Evolutionary conservation across 805 yeast species (phyloP).

Genomic region (Yarrowia hollandica): DNA sequence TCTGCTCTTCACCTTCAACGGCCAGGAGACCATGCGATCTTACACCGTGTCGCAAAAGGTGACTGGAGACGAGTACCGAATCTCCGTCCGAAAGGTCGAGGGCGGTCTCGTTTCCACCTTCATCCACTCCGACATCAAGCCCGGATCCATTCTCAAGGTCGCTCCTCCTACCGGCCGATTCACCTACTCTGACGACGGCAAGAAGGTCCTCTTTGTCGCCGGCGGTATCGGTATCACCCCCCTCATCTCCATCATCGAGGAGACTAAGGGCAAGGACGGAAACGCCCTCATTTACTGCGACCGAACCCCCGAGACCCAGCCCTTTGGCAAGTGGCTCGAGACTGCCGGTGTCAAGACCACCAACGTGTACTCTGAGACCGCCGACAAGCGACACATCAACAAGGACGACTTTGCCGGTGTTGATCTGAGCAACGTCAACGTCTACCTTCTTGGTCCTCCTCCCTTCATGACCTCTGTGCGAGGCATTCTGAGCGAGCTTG

Average conservation of each 20-base stretch:
- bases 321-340: constrained; percentile 21
- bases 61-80: constrained; percentile 48
- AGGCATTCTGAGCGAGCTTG: background rate
- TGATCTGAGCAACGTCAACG: constrained; percentile 8
- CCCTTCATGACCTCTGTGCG: constrained; percentile 23
- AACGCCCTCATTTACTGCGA: constrained; percentile 39
- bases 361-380: constrained; percentile 19
- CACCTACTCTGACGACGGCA: constrained; percentile 36
- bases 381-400: constrained; percentile 17
- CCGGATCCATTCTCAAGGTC: constrained; percentile 51
- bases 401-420: constrained; percentile 21
- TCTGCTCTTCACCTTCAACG: constrained; percentile 44
- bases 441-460: constrained; percentile 27
- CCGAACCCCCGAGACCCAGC: constrained; percentile 21
- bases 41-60: constrained; percentile 53
- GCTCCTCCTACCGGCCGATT: constrained; percentile 64
- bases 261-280: constrained; percentile 41
- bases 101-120: constrained; percentile 54
- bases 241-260: constrained; percentile 52
- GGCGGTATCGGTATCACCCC: constrained; percentile 76
- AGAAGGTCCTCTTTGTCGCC: constrained; percentile 48
- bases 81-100: constrained; percentile 54
- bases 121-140: constrained; percentile 50
- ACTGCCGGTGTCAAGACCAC: constrained; percentile 18
- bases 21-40: constrained; percentile 53